Percentiles rank a stretch among this genome's conserved stretches.
Conservation (phyloP, 1,284 basidiomycete species). For the Trametes versicolor region DNA sequence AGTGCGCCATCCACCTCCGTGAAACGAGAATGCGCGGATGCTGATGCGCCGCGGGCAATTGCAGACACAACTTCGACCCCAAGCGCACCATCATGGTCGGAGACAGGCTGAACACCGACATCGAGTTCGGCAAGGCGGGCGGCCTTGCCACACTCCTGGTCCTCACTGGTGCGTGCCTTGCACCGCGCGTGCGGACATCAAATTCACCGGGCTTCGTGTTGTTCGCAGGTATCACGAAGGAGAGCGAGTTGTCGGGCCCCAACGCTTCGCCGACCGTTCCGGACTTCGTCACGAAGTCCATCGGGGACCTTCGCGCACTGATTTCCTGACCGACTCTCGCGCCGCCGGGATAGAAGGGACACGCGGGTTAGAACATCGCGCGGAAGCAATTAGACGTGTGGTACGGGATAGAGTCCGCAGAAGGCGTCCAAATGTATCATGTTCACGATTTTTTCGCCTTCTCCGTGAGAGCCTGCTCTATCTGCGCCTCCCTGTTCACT, state of each 20-base stretch:
- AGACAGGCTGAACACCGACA: conserved; percentile 95
- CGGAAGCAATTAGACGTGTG: conserved; percentile 19
- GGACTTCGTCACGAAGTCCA: conserved; percentile 81
- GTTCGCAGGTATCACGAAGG: conserved; percentile 73
- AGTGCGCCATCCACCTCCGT: conserved; percentile 59
- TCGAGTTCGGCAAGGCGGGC: conserved; percentile 89
- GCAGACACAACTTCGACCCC: conserved; percentile 87
- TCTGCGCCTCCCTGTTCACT: conserved; percentile 37
- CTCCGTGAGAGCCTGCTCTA: conserved; percentile 22
- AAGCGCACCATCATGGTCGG: conserved; percentile 93
- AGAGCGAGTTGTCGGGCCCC: conserved; percentile 78
- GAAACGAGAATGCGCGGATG: background rate
- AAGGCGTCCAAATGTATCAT: background rate
- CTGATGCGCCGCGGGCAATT: conserved; percentile 13
- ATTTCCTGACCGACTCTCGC: conserved; percentile 25
- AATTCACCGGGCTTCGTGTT: conserved; percentile 8
- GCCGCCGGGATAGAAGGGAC: conserved; percentile 2
- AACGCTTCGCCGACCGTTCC: conserved; percentile 77
- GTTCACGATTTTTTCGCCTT: conserved; percentile 10
- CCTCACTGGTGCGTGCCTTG: conserved; percentile 77
- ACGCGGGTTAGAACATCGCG: conserved; percentile 16
- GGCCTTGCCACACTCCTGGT: conserved; percentile 91
- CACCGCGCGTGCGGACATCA: conserved; percentile 1
- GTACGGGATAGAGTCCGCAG: conserved; percentile 20
- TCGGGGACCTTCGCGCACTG: conserved; percentile 73